Evolutionary conservation across 2,329 filamentous ascomycete genomes (phyloP), one percentile per base, ranked within the genome.

Genomic region (Decorospora gaudefroyi): DNA sequence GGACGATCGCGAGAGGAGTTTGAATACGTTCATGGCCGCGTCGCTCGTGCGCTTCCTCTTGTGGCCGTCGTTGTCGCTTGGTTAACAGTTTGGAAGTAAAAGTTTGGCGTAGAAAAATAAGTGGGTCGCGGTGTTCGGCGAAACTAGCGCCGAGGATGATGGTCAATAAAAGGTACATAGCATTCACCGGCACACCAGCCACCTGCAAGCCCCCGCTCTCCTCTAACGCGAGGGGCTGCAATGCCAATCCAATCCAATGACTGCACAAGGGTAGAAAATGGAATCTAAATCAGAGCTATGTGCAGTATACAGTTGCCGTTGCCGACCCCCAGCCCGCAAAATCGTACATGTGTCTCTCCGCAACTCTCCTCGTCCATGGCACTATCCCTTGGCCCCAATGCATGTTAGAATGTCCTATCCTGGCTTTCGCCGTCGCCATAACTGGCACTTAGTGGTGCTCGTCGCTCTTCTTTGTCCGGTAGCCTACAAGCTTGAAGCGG

Each of bases 401-500:
- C 44, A 35, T 42, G 34, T 30, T 39, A 29, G 26, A 43, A 37
- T 33, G 15, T 49, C 44, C 29, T 38, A 25, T 53, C 41, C 41
- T 44, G 22, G 25, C 41, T 23, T 36, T 47, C 12, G 23, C 33
- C 28, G 46, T 38, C 33, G 35, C 32, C n/a, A n/a, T n/a, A n/a
- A n/a, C 36, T 27, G 21, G 17, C 46, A 52, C 49, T 53, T 65
- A 68, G 53, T 68, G 65, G 55, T 67, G 61, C 40, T 60, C 62
- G 12, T 52, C 57, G n/a, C n/a, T n/a, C 43, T 57, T 60, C 57
- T 61, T 69, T 27, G 61, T 55, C 60, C 74, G 65, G 81, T 99
- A 99, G 56, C 93, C 93, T 62, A 99, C 80, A 62, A 99, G 74
- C 87, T 99, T 97, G 78, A 93, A 84, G 68, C 91, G 83, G 65